Evolutionary conservation across 192 early-diverging fungal species (phyloP), one percentile per base, ranked within the genome.

Genomic region (Coemansia sp.): DNA sequence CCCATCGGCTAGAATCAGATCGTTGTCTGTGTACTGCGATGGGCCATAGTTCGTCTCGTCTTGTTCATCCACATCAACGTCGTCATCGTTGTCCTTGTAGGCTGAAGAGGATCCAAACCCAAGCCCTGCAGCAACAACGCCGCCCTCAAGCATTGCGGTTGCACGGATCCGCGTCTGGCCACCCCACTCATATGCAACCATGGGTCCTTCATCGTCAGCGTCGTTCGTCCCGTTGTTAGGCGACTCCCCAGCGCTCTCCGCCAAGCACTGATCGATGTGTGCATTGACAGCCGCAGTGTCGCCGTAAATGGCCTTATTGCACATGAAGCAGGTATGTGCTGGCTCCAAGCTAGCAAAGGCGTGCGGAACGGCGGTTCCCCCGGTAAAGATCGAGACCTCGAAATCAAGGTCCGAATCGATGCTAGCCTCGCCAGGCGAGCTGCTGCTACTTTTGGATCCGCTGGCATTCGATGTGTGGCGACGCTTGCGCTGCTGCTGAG

Each of bases 31-130:
- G 67, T 87, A 95, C 68, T 95, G 94, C 7, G 86, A 67, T 4
- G 75, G 70, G 2, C 94, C 94, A 72, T 86, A 95, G 35, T 84
- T 74, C 15, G 82, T 81, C 30, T 86, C 87, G 60, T 87, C 92
- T 37, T 94, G 90, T 5, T 88, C 88, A 56, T 95, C 93, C 18
- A 95, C 88, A 74, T 94, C 89, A 20, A 94, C 66, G 62, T 94
- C 92, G 48, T 89, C 91, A 48, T 94, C 92, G 13, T 85, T 82
- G 59, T 91, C 90, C 25, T 83, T 74, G 58, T 88, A 76, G 26
- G 81, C 77, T 18, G 58, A 62, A 25, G 83, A 59, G 16, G 74
- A 64, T 6, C 69, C 68, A 43, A 18, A 40, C 7, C 72, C 57
- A n/a, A 64, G 33, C 8, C 51, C 63, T 40, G 64, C 58, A 1